phyloP scores from a whole-genome alignment of 768 basidiomycete genomes.

The Lactarius quietus region DNA sequence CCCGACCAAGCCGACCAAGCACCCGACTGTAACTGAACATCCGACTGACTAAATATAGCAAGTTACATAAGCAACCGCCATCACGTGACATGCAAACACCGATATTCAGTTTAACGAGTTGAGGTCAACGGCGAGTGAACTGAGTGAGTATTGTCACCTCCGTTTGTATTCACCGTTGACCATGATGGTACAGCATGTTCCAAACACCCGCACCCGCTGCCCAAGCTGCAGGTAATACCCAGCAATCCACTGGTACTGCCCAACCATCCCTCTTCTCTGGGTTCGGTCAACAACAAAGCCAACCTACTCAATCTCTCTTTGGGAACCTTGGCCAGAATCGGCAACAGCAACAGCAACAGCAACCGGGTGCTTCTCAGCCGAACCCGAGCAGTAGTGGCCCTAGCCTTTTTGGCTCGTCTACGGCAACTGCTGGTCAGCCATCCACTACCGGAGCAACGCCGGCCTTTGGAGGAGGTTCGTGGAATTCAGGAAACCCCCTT shows the following conservation, averaged over 20 bases:
- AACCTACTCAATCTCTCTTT: conserved; percentile 31
- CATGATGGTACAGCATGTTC: conserved; percentile 6
- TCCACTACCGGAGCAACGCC: not conserved
- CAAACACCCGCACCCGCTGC: not conserved
- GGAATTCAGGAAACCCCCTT: conserved; percentile 22
- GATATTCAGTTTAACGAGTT: not conserved
- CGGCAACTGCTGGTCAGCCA: not conserved
- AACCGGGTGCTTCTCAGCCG: conserved; percentile 2
- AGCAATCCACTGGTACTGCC: not conserved
- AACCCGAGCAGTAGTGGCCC: not conserved
- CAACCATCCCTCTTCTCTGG: conserved; percentile 24
- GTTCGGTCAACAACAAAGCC: conserved; percentile 29
- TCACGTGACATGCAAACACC: not conserved
- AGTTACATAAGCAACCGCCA: not conserved
- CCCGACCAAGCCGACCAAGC: too few species aligned
- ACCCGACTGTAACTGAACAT: too few species aligned
- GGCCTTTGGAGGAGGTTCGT: conserved; percentile 6
- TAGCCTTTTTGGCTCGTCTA: conserved; percentile 10
- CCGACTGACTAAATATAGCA: too few species aligned
- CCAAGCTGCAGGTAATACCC: not conserved
- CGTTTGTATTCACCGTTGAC: not conserved
- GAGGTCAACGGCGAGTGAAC: not conserved
- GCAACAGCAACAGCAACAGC: conserved; percentile 21
- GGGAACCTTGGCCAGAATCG: conserved; percentile 26
- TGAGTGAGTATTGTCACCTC: not conserved